These are phyloP conservation scores for Penicillium angulare DNA, from an alignment of 495 filamentous ascomycete genomes.

Conservation along the genomic window DNA sequence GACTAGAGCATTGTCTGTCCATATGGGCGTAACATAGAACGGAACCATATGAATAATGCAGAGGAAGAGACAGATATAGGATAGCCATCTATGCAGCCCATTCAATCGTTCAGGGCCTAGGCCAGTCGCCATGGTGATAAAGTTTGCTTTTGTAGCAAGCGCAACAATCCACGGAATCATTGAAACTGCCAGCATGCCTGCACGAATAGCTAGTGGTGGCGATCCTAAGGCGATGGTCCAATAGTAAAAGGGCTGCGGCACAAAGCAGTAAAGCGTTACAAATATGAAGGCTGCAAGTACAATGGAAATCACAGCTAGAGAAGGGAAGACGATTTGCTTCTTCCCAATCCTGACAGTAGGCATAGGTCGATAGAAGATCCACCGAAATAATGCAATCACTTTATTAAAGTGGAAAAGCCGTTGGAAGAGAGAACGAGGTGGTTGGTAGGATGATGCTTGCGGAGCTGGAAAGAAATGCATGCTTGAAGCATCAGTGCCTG, in stretches of 20 bases:
- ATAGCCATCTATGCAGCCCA: constrained; percentile 89
- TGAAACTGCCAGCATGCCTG: constrained; percentile 90
- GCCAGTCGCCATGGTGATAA: constrained; percentile 81
- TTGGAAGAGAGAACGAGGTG: constrained; percentile 66
- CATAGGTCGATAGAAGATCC: constrained; percentile 81
- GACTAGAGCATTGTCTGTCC: constrained; percentile 67
- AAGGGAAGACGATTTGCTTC: constrained; percentile 69
- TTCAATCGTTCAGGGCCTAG: constrained; percentile 92
- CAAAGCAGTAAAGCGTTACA: constrained; percentile 74
- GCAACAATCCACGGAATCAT: constrained; percentile 94
- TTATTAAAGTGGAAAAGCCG: constrained; percentile 71
- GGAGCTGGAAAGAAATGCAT: constrained; percentile 71
- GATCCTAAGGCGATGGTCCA: constrained; percentile 80
- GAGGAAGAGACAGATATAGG: constrained; percentile 83
- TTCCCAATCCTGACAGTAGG: constrained; percentile 63
- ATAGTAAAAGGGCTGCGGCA: constrained; percentile 83
- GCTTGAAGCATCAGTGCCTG: constrained; percentile 64
- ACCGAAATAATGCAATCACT: constrained; percentile 71
- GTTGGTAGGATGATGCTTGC: constrained; percentile 38
- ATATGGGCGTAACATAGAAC: constrained; percentile 85
- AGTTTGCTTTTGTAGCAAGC: constrained; percentile 85
- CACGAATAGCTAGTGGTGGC: constrained; percentile 82
- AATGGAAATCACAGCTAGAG: constrained; percentile 64
- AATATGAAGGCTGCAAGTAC: constrained; percentile 65
- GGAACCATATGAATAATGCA: constrained; percentile 81